phyloP scores from a whole-genome alignment of 768 basidiomycete species.

The Glaciozyma martinii region DNA sequence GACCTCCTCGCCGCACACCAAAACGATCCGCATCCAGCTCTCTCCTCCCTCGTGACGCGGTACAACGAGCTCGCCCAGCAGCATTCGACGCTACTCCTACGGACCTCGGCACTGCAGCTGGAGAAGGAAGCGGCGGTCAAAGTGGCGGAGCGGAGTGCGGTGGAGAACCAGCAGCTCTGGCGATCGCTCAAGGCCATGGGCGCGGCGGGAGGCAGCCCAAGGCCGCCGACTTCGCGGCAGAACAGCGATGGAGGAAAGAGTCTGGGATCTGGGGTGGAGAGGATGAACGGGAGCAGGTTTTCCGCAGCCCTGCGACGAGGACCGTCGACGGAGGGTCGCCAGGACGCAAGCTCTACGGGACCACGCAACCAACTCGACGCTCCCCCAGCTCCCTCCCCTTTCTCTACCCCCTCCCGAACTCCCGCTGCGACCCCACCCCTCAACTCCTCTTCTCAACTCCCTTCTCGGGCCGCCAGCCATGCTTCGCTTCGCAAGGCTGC shows the following conservation, averaged over 20 bases:
- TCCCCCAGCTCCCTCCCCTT: too few relatives aligned
- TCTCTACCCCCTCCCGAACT: too few relatives aligned
- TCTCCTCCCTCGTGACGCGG: conserved; percentile 10
- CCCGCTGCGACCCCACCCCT: conserved; percentile 13
- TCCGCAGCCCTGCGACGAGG: too few relatives aligned
- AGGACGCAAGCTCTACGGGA: too few relatives aligned
- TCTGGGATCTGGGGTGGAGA: not conserved
- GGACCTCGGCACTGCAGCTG: too few relatives aligned
- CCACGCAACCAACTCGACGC: too few relatives aligned
- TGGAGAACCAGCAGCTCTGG: conserved; percentile 29
- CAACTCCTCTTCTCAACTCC: conserved; percentile 1
- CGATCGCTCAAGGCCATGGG: conserved; percentile 16
- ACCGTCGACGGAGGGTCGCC: too few relatives aligned
- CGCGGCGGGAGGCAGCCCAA: conserved; percentile 9
- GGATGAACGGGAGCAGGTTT: not conserved
- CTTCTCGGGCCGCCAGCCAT: not conserved
- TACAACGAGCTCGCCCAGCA: conserved; percentile 19
- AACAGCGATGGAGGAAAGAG: not conserved
- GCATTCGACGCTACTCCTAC: not conserved
- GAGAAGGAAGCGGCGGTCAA: conserved; percentile 4
- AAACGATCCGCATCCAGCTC: too few relatives aligned
- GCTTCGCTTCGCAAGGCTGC: conserved; percentile 13
- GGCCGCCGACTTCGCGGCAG: conserved; percentile 6
- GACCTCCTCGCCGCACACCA: too few relatives aligned
- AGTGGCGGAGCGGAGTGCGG: conserved; percentile 5